Conservation (phyloP, 2,329 filamentous ascomycete species). For the Pseudogymnoascus sp. region DNA sequence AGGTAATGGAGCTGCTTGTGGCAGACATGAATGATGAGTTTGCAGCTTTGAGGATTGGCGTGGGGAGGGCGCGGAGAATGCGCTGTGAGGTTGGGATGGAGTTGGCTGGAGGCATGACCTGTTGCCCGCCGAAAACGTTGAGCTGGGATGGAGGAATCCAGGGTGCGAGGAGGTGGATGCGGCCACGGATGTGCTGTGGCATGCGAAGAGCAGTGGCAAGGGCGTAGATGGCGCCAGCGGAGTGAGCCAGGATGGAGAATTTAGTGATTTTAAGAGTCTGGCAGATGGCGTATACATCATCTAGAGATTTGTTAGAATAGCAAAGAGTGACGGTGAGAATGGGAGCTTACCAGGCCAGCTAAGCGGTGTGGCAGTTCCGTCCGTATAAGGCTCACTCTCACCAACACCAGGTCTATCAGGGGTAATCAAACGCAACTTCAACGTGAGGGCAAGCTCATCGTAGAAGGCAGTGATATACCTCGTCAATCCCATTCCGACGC, state of each 20-base stretch:
- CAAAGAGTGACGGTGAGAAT: too few species aligned
- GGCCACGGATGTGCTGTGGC: slow-evolving; percentile 89
- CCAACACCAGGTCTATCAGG: slow-evolving; percentile 91
- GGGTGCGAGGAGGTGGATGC: slow-evolving; percentile 87
- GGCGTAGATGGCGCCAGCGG: slow-evolving; percentile 95
- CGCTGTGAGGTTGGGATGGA: slow-evolving; percentile 87
- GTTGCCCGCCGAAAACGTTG: slow-evolving; percentile 67
- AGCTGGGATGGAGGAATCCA: slow-evolving; percentile 97
- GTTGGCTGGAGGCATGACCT: slow-evolving; percentile 70
- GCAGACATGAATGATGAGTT: slow-evolving; percentile 94
- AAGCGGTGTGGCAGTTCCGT: slow-evolving; percentile 76
- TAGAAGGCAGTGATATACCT: slow-evolving; percentile 96
- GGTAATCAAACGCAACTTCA: slow-evolving; percentile 86
- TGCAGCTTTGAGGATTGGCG: slow-evolving; percentile 83
- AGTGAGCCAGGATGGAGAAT: slow-evolving; percentile 93
- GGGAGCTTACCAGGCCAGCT: slow-evolving; percentile 76
- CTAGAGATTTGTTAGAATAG: slow-evolving; percentile 30
- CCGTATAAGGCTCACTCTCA: slow-evolving; percentile 77
- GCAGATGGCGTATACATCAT: slow-evolving; percentile 89
- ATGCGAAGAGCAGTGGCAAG: slow-evolving; percentile 90
- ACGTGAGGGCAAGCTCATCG: slow-evolving; percentile 82
- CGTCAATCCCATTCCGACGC: slow-evolving; percentile 95
- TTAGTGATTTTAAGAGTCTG: slow-evolving; percentile 87
- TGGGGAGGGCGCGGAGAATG: slow-evolving; percentile 82
- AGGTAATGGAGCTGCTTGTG: slow-evolving; percentile 78